Evolutionary conservation across 2,329 filamentous ascomycete species (phyloP).

Genomic region (Fusarium nodosum): DNA sequence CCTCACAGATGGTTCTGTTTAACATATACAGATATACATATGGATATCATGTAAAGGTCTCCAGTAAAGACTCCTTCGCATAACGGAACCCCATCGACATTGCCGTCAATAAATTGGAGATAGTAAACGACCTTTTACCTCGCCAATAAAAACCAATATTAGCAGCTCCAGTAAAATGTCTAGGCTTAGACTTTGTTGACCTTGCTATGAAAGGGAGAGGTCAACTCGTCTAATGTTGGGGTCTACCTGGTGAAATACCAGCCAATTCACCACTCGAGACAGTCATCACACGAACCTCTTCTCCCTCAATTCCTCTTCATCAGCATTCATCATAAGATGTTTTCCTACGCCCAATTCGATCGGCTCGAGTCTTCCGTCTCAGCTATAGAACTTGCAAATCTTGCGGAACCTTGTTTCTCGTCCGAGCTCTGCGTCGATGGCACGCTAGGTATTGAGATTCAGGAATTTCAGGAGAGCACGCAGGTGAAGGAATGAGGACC

Average conservation of each 20-base stretch:
- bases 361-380: constrained; percentile 12
- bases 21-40: neutral
- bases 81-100: constrained; percentile 16
- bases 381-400: constrained; percentile 19
- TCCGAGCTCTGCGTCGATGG: constrained; percentile 26
- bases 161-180: constrained; percentile 13
- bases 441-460: constrained; percentile 12
- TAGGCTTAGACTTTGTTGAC: neutral
- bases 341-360: constrained; percentile 3
- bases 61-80: constrained; percentile 18
- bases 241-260: constrained; percentile 1
- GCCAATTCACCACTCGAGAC: constrained; percentile 16
- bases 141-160: constrained; percentile 37
- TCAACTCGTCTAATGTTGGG: neutral
- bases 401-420: constrained; percentile 17
- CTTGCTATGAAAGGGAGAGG: constrained; percentile 12
- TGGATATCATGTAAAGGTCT: neutral
- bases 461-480: constrained; percentile 24
- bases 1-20: neutral
- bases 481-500: neutral
- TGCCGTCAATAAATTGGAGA: constrained; percentile 19
- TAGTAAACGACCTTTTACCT: constrained; percentile 14
- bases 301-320: neutral
- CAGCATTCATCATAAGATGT: constrained; percentile 1
- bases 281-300: constrained; percentile 10